A percentile compares a stretch with the other conserved stretches of the same genome.
Conservation (phyloP, 2,329 filamentous ascomycete species). For the Tolypocladium cylindrosporum region DNA sequence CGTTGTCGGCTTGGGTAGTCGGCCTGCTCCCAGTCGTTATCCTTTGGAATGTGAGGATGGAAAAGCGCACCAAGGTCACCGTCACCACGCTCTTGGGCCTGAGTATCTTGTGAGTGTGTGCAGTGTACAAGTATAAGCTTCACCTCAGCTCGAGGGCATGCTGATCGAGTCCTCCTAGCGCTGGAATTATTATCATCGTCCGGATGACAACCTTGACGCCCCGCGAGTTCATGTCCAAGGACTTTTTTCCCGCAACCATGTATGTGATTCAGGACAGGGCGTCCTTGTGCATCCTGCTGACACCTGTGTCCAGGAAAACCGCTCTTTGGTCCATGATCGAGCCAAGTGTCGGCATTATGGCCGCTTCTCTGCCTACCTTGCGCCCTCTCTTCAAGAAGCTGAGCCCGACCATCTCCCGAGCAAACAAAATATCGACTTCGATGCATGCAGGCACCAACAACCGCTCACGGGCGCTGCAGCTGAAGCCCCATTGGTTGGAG, state of each 20-base stretch:
- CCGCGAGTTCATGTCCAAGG: not conserved
- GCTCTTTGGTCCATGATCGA: conserved; percentile 4
- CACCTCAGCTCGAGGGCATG: not conserved
- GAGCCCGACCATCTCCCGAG: not conserved
- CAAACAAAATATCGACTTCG: not conserved
- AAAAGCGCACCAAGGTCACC: conserved; percentile 2
- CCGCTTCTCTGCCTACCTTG: conserved; percentile 4
- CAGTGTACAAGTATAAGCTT: not conserved
- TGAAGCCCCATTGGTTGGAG: conserved; percentile 1
- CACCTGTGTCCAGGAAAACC: not conserved
- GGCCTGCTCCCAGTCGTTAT: conserved; percentile 2
- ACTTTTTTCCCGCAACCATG: conserved; percentile 1
- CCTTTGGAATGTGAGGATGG: conserved; percentile 1
- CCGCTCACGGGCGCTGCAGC: not conserved
- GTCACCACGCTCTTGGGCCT: conserved; percentile 1
- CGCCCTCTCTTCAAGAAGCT: conserved; percentile 3
- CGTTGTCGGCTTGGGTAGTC: conserved; percentile 1
- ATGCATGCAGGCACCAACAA: not conserved
- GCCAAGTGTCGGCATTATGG: conserved; percentile 2
- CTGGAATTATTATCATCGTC: not conserved
- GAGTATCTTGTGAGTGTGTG: conserved; percentile 1
- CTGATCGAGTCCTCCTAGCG: not conserved
- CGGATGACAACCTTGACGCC: conserved; percentile 1
- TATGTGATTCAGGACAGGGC: not conserved
- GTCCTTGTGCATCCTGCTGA: not conserved